Conservation (phyloP, 371 early-diverging fungal genomes). For the Nosema muscidifuracis region DNA sequence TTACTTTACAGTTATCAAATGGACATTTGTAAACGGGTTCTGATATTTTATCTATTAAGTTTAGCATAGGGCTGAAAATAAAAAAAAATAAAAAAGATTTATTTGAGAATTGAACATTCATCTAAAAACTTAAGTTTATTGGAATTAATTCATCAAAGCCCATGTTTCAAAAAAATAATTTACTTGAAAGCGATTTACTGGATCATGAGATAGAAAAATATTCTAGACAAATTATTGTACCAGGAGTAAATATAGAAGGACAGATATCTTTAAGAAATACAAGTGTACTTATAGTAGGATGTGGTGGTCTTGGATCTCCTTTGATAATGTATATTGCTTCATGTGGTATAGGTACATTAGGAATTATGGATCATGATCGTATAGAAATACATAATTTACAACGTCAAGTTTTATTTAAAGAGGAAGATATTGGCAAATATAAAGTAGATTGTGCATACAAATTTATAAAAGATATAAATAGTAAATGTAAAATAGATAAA, state of each 20-base stretch:
- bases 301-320: conserved; percentile 90
- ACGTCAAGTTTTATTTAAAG: conserved; percentile 82
- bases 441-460: conserved; percentile 75
- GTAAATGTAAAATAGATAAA: conserved; percentile 17
- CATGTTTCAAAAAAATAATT: too few relatives aligned
- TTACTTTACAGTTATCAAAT: neutral
- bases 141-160: too few relatives aligned
- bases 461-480: conserved; percentile 59
- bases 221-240: conserved; percentile 81
- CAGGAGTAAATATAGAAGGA: conserved; percentile 71
- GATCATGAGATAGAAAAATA: conserved; percentile 73
- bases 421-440: conserved; percentile 67
- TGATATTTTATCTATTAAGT: neutral
- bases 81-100: neutral
- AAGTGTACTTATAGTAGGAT: conserved; percentile 79
- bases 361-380: conserved; percentile 83
- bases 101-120: neutral
- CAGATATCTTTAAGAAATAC: conserved; percentile 72
- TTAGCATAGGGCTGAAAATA: neutral
- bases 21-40: neutral
- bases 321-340: conserved; percentile 78
- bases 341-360: conserved; percentile 78
- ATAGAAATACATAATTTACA: conserved; percentile 89
- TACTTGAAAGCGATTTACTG: conserved; percentile 37
- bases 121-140: too few relatives aligned